These are phyloP conservation scores for Daldinia grandis DNA, from an alignment of 495 filamentous ascomycete species.

Conservation along the genomic window DNA sequence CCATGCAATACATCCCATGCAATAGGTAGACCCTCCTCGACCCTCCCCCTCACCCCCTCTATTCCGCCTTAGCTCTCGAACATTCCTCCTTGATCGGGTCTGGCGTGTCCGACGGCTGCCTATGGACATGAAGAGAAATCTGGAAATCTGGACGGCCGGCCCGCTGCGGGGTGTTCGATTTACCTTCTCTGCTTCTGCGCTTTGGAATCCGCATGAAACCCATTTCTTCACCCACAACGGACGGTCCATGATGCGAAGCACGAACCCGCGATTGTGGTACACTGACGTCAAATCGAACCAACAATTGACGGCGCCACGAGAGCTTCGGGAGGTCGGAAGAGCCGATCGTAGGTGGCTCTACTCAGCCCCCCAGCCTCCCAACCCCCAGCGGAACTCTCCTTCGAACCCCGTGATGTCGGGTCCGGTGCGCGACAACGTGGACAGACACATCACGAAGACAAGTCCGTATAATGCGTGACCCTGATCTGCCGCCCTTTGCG, in stretches of 20 bases:
- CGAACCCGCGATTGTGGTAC: constrained; percentile 35
- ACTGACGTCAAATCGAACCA: constrained; percentile 36
- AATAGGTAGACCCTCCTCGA: background rate
- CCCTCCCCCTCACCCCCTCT: background rate
- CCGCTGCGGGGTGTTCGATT: constrained; percentile 30
- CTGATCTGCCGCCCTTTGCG: constrained; percentile 10
- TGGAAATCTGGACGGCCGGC: constrained; percentile 1
- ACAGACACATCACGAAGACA: constrained; percentile 14
- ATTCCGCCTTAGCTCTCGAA: constrained; percentile 5
- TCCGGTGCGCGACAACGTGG: constrained; percentile 31
- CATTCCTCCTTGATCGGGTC: constrained; percentile 30
- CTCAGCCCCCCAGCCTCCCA: constrained; percentile 5
- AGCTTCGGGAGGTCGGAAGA: constrained; percentile 4
- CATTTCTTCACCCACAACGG: constrained; percentile 1
- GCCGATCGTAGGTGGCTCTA: constrained; percentile 19
- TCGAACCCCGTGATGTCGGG: constrained; percentile 26
- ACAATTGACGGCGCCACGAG: constrained; percentile 22
- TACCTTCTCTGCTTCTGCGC: background rate
- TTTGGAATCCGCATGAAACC: background rate
- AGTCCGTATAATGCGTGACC: constrained; percentile 3
- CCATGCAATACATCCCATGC: constrained; percentile 5
- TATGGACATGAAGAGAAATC: constrained; percentile 1
- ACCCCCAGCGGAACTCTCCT: constrained; percentile 10
- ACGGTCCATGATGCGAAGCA: constrained; percentile 33
- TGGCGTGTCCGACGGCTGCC: constrained; percentile 18